Conservation (phyloP, 176 grass and related monocot species). For the Triticum turgidum region DNA sequence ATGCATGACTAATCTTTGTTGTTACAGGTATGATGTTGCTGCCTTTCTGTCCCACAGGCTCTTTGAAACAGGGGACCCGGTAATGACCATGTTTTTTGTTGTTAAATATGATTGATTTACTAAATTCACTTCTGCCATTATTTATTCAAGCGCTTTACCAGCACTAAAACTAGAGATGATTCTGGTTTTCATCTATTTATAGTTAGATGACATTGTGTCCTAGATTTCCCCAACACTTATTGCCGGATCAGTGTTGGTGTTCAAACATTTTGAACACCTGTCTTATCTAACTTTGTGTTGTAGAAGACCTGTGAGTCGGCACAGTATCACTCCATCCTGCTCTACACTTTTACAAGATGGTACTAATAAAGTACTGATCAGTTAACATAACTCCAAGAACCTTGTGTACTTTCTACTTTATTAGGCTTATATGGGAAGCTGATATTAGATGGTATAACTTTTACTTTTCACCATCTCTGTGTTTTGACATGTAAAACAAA, state of each 20-base stretch:
- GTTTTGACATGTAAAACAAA: too few species aligned
- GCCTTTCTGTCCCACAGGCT: conserved; percentile 64
- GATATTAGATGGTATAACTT: neutral
- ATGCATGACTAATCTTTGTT: conserved; percentile 10
- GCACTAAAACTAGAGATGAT: neutral
- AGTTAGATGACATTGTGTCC: neutral
- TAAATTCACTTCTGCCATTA: neutral
- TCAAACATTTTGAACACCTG: neutral
- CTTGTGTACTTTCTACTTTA: conserved; percentile 6
- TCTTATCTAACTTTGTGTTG: neutral
- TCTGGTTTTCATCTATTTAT: neutral
- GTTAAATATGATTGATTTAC: conserved; percentile 7
- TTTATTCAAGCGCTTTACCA: neutral
- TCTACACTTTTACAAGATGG: neutral
- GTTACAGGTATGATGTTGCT: conserved; percentile 82
- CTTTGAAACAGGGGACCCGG: conserved; percentile 69
- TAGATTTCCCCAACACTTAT: neutral
- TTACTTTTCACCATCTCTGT: neutral
- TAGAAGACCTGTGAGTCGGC: neutral
- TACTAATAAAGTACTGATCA: neutral
- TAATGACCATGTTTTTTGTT: conserved; percentile 30
- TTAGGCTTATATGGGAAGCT: neutral
- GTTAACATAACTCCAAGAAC: neutral
- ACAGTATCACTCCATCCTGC: neutral
- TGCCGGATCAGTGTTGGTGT: neutral